Evolutionary conservation across 352 stramenopile genomes (phyloP), one percentile per base, ranked within the genome.

Genomic region (Pythium pyrilobum): DNA sequence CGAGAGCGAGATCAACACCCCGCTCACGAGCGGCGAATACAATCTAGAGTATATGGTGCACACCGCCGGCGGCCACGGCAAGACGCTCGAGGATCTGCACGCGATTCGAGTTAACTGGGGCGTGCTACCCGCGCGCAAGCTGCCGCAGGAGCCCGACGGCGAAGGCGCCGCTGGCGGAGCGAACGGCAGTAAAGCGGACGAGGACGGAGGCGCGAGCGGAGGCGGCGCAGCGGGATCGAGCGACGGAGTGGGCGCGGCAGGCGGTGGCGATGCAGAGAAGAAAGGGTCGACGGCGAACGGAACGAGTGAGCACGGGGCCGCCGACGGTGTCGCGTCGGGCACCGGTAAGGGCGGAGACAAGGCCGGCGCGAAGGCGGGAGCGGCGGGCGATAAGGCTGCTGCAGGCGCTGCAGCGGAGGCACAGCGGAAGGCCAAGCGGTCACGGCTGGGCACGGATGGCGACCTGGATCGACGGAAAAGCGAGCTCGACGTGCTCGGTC

Each of bases 41-140:
- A 71, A 88, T 56, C 52, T 88, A 13, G 77, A 86, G 59, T 85
- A 89, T 45, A 84, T 89, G 74, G 77, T 89, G 5, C 74, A 74
- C 7, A 38, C 59, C 20, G 78, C 74, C 6, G 63, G 63, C 12
- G 68, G 80, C 16, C 31, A 69, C 5, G 66, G 64, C 18, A 51
- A 27, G 24, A 88, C 71, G 13, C 53, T 91, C n/a, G 70, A 85
- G 13, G 75, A 85, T 64, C 46, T 92, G 3, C 70, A 92, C 44
- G 66, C 71, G 8, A 80, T 92, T 44, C 71, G 70, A 15, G 62
- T 92, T 8, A 71, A 75, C 18, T 91, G 82, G 80, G 82, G 82
- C 10, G 76, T 92, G 18, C 52, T 92, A 8, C 76, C 80, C 0
- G 58, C 79, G 10, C 66, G 76, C 9, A 85, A 85, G 56, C 55